Percentiles rank a stretch among this genome's conserved stretches.
Conservation (phyloP, 2,329 filamentous ascomycete species). For the Akanthomyces lecanii region DNA sequence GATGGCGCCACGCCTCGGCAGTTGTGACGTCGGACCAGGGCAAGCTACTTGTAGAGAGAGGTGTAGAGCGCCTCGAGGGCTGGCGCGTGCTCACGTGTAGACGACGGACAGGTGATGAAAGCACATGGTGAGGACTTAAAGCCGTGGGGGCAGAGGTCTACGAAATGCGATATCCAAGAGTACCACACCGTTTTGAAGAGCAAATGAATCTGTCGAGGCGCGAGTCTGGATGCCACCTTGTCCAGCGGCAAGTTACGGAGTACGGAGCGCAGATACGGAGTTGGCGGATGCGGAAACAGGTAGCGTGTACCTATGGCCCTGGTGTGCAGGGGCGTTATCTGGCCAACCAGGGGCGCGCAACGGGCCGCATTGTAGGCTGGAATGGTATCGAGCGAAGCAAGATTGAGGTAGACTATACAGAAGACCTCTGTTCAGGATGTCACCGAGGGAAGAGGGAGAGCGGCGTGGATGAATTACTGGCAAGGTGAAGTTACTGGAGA, state of each 20-base stretch:
- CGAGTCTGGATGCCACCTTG: neutral
- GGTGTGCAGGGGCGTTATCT: neutral
- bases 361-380: constrained; percentile 6
- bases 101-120: constrained; percentile 5
- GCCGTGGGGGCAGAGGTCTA: no score
- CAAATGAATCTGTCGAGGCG: neutral
- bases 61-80: neutral
- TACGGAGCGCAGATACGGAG: neutral
- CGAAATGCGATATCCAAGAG: neutral
- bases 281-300: neutral
- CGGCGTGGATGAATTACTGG: no score
- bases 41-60: neutral
- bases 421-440: neutral
- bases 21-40: neutral
- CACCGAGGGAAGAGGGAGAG: no score
- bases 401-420: neutral
- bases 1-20: constrained; percentile 14
- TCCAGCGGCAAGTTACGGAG: neutral
- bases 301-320: constrained; percentile 2
- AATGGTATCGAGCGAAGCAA: neutral
- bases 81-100: constrained; percentile 12
- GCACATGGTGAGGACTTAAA: neutral
- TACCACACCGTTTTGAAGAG: neutral
- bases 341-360: constrained; percentile 9
- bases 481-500: no score